Percentiles rank a stretch among this genome's conserved stretches.
Conservation (phyloP, 1,139 yeast genomes). For the Schizosaccharomyces versatilis region DNA sequence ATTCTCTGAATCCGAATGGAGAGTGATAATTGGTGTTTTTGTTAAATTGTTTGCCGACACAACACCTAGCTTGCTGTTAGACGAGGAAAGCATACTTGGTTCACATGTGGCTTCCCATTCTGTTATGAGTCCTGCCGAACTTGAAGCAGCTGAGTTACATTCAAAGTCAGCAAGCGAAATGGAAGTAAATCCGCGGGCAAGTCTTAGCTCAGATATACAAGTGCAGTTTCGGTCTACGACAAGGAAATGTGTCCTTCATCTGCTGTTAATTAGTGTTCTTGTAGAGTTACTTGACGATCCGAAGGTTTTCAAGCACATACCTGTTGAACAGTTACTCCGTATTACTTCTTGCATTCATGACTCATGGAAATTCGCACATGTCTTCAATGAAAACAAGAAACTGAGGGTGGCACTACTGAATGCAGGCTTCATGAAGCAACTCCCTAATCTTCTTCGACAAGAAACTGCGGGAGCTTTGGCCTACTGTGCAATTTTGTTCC, state of each 20-base stretch:
- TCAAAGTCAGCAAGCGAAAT: too few species aligned
- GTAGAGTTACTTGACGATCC: conserved; percentile 56
- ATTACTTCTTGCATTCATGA: conserved; percentile 38
- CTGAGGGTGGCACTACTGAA: conserved; percentile 71
- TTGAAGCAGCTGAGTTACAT: too few species aligned
- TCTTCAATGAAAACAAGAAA: conserved; percentile 73
- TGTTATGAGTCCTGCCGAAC: too few species aligned
- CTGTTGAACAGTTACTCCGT: conserved; percentile 37
- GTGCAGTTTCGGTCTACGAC: conserved; percentile 59
- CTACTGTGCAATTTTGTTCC: conserved; percentile 56
- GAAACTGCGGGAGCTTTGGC: conserved; percentile 83
- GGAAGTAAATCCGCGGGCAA: neutral
- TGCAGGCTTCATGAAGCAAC: conserved; percentile 62
- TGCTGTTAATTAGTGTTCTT: conserved; percentile 67
- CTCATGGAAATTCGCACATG: conserved; percentile 64
- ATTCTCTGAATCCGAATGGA: conserved; percentile 53
- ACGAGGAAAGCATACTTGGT: conserved; percentile 5
- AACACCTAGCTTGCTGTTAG: conserved; percentile 63
- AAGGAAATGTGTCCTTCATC: conserved; percentile 74
- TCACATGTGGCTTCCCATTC: neutral
- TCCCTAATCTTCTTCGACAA: conserved; percentile 78
- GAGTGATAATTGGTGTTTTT: conserved; percentile 40
- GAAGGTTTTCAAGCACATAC: conserved; percentile 44
- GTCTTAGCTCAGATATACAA: conserved; percentile 5
- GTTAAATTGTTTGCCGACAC: conserved; percentile 53